phyloP scores from a whole-genome alignment of 2,329 filamentous ascomycete species.

The Colletotrichum tropicicola region DNA sequence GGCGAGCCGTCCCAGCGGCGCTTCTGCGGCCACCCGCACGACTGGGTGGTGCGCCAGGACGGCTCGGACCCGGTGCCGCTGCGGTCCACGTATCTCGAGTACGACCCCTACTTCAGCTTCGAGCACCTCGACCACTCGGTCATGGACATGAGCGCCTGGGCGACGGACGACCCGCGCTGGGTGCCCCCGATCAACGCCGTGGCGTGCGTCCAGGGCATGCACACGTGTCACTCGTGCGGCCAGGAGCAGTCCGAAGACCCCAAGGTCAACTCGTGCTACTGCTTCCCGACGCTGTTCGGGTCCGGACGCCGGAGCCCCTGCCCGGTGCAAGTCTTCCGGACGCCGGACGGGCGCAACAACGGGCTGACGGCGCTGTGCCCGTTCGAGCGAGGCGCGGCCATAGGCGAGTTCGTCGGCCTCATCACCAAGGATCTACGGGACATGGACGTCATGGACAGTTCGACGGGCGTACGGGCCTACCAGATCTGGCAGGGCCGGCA shows the following conservation, averaged over 20 bases:
- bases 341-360: constrained; percentile 62
- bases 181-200: constrained; percentile 39
- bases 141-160: constrained; percentile 58
- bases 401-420: constrained; percentile 65
- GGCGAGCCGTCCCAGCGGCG: constrained; percentile 48
- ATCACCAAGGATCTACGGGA: constrained; percentile 61
- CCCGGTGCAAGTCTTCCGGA: constrained; percentile 63
- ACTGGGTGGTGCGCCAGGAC: constrained; percentile 58
- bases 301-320: constrained; percentile 26
- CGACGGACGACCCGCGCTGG: constrained; percentile 57
- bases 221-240: constrained; percentile 52
- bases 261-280: constrained; percentile 57
- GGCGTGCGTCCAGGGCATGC: constrained; percentile 32
- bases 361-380: constrained; percentile 55
- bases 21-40: constrained; percentile 59
- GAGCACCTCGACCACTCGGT: constrained; percentile 58
- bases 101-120: constrained; percentile 56
- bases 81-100: constrained; percentile 54
- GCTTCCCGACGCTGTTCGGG: constrained; percentile 62
- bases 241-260: constrained; percentile 60
- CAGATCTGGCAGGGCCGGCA: constrained; percentile 66
- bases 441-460: constrained; percentile 63
- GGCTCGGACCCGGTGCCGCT: constrained; percentile 50
- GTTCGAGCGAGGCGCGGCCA: constrained; percentile 60
- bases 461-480: constrained; percentile 48